These are phyloP conservation scores for Suhomyces sp. DNA, from an alignment of 805 yeast species.

Conservation along the genomic window DNA sequence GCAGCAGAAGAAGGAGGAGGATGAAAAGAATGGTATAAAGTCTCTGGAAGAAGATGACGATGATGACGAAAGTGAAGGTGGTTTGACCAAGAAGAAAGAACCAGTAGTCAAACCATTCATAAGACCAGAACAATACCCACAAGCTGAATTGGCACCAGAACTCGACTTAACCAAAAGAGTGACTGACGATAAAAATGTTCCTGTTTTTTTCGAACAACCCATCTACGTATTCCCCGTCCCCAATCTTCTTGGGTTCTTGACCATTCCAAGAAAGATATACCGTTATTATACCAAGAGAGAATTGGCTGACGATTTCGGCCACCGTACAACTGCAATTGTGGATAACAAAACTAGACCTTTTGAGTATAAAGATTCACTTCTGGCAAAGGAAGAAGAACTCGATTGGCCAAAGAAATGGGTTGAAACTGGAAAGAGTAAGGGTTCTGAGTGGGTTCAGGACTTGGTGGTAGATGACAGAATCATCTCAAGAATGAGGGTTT, in stretches of 20 bases:
- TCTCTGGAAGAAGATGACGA: constrained; percentile 20
- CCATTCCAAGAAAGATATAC: constrained; percentile 71
- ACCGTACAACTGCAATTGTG: constrained; percentile 51
- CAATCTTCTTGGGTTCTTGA: constrained; percentile 73
- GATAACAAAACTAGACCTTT: constrained; percentile 55
- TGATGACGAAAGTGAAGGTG: constrained; percentile 25
- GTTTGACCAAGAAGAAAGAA: constrained; percentile 28
- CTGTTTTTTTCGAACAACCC: constrained; percentile 74
- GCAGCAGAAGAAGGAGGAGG: constrained; percentile 11
- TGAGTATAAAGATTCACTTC: constrained; percentile 38
- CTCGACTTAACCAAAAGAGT: constrained; percentile 37
- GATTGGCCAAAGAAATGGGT: constrained; percentile 93
- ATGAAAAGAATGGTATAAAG: constrained; percentile 12
- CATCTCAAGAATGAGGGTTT: constrained; percentile 49
- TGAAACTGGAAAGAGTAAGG: constrained; percentile 62
- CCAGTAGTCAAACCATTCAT: constrained; percentile 68
- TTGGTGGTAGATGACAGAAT: constrained; percentile 69
- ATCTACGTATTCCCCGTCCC: constrained; percentile 72
- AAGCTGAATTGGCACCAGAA: constrained; percentile 59
- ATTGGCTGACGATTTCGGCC: constrained; percentile 66
- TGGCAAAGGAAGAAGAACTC: constrained; percentile 60
- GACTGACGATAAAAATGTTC: constrained; percentile 38
- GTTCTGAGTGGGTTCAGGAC: constrained; percentile 87
- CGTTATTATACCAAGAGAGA: constrained; percentile 73
- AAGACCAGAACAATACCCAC: constrained; percentile 51